phyloP scores from a whole-genome alignment of 2,329 filamentous ascomycete genomes.

The Malbranchea cinnamomea region DNA sequence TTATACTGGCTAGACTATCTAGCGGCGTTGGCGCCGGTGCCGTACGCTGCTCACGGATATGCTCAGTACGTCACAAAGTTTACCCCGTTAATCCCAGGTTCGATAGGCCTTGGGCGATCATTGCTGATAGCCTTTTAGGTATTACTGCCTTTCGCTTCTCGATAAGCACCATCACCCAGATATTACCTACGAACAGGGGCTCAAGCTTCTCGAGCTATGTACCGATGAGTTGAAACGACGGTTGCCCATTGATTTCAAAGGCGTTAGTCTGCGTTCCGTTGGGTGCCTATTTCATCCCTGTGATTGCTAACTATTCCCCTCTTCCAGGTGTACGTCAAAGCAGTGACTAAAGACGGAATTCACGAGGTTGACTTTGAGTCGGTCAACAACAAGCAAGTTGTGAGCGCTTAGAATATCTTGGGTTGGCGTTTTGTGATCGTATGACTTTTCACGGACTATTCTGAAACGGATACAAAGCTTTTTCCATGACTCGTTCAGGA shows the following conservation, averaged over 20 bases:
- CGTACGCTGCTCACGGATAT: constrained; percentile 95
- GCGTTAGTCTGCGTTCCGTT: constrained; percentile 40
- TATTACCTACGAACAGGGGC: constrained; percentile 73
- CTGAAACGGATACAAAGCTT: too few relatives aligned
- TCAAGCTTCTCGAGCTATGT: constrained; percentile 88
- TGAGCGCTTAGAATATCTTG: constrained; percentile 25
- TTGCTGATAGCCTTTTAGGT: constrained; percentile 35
- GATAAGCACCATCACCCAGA: constrained; percentile 98
- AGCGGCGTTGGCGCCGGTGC: constrained; percentile 70
- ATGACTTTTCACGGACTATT: too few relatives aligned
- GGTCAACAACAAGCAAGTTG: constrained; percentile 48
- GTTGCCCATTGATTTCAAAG: constrained; percentile 98
- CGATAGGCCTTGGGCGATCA: not conserved
- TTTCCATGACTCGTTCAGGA: too few relatives aligned
- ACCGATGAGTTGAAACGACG: constrained; percentile 93
- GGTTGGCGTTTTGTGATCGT: constrained; percentile 18
- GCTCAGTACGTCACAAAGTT: constrained; percentile 54
- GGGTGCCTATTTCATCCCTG: not conserved
- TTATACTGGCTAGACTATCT: constrained; percentile 98
- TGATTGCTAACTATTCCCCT: constrained; percentile 1
- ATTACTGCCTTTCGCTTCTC: constrained; percentile 94
- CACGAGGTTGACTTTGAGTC: constrained; percentile 63
- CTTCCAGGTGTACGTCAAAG: constrained; percentile 52
- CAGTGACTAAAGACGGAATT: constrained; percentile 87
- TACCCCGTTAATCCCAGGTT: not conserved